phyloP scores from a whole-genome alignment of 495 filamentous ascomycete genomes.

The Bombardia bombarda region DNA sequence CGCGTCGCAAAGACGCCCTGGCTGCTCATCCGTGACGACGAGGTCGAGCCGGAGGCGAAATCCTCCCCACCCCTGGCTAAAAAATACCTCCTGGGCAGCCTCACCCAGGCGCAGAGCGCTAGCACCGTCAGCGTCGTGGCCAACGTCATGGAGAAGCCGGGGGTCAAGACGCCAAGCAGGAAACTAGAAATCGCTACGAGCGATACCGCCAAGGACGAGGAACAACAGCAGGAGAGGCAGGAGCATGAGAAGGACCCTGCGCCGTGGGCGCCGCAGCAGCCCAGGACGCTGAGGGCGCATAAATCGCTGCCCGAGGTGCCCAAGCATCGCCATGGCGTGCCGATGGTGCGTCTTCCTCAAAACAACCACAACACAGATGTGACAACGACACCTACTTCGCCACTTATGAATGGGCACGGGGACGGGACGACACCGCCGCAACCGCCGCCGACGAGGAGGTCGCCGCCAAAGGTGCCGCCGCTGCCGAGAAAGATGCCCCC shows the following conservation, averaged over 20 bases:
- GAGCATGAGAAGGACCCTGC: background rate
- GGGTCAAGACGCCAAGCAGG: constrained; percentile 73
- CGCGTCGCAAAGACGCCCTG: constrained; percentile 80
- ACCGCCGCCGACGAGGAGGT: too few species aligned
- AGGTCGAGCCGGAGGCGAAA: constrained; percentile 22
- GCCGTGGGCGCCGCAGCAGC: constrained; percentile 4
- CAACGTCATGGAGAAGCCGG: constrained; percentile 72
- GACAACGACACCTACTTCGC: constrained; percentile 10
- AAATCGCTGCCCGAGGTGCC: constrained; percentile 39
- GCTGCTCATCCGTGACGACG: too few species aligned
- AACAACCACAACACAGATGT: too few species aligned
- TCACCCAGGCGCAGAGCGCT: constrained; percentile 37
- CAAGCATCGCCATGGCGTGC: constrained; percentile 39
- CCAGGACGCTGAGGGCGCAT: constrained; percentile 26
- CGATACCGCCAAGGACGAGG: constrained; percentile 6
- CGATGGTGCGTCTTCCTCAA: constrained; percentile 29
- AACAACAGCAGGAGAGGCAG: constrained; percentile 1
- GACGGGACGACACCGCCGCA: too few species aligned
- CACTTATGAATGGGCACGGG: constrained; percentile 20
- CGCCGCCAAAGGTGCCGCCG: too few species aligned
- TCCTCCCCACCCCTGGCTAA: constrained; percentile 4
- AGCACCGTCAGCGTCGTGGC: constrained; percentile 66
- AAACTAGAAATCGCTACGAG: constrained; percentile 29
- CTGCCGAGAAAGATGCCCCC: constrained; percentile 46
- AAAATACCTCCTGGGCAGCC: constrained; percentile 35